Evolutionary conservation across 2,329 filamentous ascomycete genomes (phyloP).

Genomic region (Teratosphaeria zuluensis): DNA sequence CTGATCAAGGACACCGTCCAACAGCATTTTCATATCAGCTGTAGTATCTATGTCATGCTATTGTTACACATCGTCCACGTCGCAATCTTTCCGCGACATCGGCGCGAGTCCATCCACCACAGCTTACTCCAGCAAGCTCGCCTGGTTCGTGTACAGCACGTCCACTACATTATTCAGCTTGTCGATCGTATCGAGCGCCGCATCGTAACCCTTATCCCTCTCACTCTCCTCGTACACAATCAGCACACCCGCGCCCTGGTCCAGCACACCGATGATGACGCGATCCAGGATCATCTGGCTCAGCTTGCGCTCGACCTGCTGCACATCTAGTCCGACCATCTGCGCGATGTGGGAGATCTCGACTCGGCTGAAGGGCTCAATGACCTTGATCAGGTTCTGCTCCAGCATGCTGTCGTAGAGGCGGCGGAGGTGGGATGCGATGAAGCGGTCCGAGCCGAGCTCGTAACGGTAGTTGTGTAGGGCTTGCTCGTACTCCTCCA

Average conservation of each 20-base stretch:
- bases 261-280: constrained; percentile 92
- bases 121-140: constrained; percentile 78
- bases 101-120: neutral
- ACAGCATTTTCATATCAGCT: neutral
- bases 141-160: constrained; percentile 95
- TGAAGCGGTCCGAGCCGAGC: constrained; percentile 88
- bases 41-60: neutral
- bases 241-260: constrained; percentile 94
- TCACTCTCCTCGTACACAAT: constrained; percentile 96
- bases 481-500: constrained; percentile 95
- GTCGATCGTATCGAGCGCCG: constrained; percentile 87
- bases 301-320: constrained; percentile 95
- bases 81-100: neutral
- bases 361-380: constrained; percentile 94
- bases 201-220: constrained; percentile 87
- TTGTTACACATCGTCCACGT: neutral
- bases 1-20: neutral
- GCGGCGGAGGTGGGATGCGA: constrained; percentile 89
- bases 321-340: constrained; percentile 92
- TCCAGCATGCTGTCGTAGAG: constrained; percentile 98
- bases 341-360: constrained; percentile 95
- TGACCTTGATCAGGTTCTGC: constrained; percentile 99
- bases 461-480: constrained; percentile 85
- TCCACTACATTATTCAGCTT: constrained; percentile 97
- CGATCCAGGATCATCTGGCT: constrained; percentile 99